Base-by-base conservation (phyloP, 306 rosid genomes). In the Inga oerstediana region DNA sequence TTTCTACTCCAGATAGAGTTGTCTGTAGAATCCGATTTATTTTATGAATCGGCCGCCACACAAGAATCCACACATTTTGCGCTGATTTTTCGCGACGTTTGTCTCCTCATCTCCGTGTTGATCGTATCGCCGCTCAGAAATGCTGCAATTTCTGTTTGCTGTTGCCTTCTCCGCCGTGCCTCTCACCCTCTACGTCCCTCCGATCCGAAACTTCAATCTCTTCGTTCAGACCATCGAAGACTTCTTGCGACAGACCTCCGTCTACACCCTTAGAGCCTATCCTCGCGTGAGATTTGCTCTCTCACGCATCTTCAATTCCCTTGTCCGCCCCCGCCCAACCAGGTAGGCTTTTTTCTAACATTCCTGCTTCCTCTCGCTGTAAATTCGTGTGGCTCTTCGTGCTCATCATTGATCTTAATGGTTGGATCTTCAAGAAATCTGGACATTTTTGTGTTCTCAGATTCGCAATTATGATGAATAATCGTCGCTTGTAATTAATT, bases 151-250 rank as follows among this genome's bases (percentile, higher is more conserved):
- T 37, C 9, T 89, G 24, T 91, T 96, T 75, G 99, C 97, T 14
- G 93, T 92, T 82, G 99, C 98, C 6, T 91, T 96, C 92, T 90
- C 98, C 12, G 97, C 94, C n/a, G 92, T 88, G 84, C 99, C 99
- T 48, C 81, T 96, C 43, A 93, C 94, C 27, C 85, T 96, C 7
- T 96, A 93, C 88, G 81, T 96, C 68, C 98, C 99, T 27, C 99
- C 99, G 48, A 83, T 96, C 81, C 91, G 99, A 0, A 91, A 90
- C 91, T 84, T 96, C 62, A 93, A 80, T 62, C 89, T 88, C 51
- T 92, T 96, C 70, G 92, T 93, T 5, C 91, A 88, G 49, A 84
- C 93, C 37, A 10, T 96, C 0, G 93, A 96, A 61, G 86, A 74
- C 43, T 76, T 87, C 17, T 64, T 92, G 22, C 90, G 87, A 30